These are phyloP conservation scores for Trichosporon inkin DNA, from an alignment of 1,284 basidiomycete species.

Conservation along the genomic window DNA sequence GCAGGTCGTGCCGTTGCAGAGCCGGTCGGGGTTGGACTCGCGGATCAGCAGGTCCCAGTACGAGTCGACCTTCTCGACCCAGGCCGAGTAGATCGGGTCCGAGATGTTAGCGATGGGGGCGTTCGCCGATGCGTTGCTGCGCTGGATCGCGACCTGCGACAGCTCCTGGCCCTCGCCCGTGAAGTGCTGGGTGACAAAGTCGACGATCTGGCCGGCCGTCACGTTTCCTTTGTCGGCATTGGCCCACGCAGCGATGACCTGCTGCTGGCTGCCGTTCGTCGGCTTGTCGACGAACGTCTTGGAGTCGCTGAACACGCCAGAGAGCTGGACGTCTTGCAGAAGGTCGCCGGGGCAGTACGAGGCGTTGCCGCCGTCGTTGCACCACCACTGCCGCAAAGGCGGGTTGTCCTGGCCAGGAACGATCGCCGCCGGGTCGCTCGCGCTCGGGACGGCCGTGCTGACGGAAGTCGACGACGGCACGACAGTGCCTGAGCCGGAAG, in stretches of 20 bases:
- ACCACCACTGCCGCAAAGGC: constrained; percentile 22
- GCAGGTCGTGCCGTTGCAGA: constrained; percentile 62
- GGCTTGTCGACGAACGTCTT: constrained; percentile 84
- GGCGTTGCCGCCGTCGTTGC: constrained; percentile 53
- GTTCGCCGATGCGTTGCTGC: constrained; percentile 55
- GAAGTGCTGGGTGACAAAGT: constrained; percentile 74
- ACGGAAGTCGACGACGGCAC: neutral
- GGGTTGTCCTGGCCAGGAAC: constrained; percentile 2
- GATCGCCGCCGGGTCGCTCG: constrained; percentile 38
- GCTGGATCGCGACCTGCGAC: constrained; percentile 59
- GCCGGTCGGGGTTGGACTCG: constrained; percentile 62
- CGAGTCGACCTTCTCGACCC: constrained; percentile 69
- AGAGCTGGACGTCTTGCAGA: constrained; percentile 78
- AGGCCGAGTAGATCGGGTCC: constrained; percentile 67
- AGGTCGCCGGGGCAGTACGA: constrained; percentile 74
- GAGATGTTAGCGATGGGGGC: constrained; percentile 69
- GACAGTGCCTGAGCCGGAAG: neutral
- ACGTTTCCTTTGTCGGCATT: constrained; percentile 56
- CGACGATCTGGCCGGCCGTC: constrained; percentile 53
- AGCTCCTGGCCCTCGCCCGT: constrained; percentile 73
- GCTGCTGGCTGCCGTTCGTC: constrained; percentile 61
- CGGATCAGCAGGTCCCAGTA: constrained; percentile 75
- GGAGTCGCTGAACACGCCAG: constrained; percentile 69
- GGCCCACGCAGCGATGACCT: constrained; percentile 68
- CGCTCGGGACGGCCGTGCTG: constrained; percentile 55